Conservation (phyloP, 2,329 filamentous ascomycete genomes). For the Aspergillus fischeri region DNA sequence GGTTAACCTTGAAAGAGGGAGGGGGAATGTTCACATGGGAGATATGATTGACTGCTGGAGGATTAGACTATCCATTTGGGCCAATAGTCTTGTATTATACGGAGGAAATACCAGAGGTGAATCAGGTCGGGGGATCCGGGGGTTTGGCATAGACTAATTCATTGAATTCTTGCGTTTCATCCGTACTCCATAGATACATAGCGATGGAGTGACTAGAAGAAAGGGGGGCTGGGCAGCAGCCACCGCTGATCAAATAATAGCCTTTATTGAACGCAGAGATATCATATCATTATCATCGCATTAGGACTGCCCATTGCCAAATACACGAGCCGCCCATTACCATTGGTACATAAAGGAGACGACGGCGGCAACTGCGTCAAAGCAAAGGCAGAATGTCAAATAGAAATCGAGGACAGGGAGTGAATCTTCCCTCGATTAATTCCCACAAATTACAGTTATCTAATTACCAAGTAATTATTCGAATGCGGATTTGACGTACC, state of each 20-base stretch:
- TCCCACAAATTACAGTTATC: neutral
- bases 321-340: neutral
- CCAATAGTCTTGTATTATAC: neutral
- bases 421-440: neutral
- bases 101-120: neutral
- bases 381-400: neutral
- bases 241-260: neutral
- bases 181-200: neutral
- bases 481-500: neutral
- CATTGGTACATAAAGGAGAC: neutral
- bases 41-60: neutral
- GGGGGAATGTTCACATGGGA: neutral
- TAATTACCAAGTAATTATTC: neutral
- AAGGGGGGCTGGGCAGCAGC: neutral
- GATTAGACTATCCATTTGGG: neutral
- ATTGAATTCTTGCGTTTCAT: neutral
- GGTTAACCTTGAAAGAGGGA: constrained; percentile 10
- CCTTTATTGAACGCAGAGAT: neutral
- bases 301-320: neutral
- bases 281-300: neutral
- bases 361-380: neutral
- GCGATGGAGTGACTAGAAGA: neutral
- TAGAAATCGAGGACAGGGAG: neutral
- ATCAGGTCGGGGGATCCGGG: neutral
- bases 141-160: neutral